phyloP scores from a whole-genome alignment of 2,329 filamentous ascomycete genomes.

The Pseudogymnoascus sp. region DNA sequence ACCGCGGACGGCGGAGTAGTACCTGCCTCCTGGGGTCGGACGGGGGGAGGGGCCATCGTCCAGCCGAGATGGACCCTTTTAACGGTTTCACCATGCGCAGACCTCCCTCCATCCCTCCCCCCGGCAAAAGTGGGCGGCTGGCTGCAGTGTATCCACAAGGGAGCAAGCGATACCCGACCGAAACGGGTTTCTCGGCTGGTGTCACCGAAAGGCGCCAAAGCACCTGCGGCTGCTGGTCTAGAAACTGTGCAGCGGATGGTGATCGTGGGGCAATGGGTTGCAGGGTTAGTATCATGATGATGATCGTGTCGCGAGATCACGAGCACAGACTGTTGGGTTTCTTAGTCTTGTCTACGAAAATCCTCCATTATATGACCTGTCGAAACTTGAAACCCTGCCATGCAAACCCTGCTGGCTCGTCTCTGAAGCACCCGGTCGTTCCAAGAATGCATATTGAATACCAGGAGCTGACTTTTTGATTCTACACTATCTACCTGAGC shows the following conservation, averaged over 20 bases:
- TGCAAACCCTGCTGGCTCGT: background rate
- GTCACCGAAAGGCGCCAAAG: conserved; percentile 1
- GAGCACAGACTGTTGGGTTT: background rate
- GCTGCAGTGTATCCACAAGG: conserved; percentile 7
- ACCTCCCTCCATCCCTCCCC: background rate
- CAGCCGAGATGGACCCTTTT: conserved; percentile 1
- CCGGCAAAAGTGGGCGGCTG: background rate
- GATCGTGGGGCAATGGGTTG: background rate
- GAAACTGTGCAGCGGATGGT: background rate
- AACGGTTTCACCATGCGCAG: background rate
- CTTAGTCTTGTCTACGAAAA: background rate
- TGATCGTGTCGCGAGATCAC: background rate
- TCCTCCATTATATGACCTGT: background rate
- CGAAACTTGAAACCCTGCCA: background rate
- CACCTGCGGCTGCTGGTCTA: background rate
- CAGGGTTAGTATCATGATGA: background rate
- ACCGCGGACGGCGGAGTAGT: background rate
- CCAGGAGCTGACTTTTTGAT: background rate
- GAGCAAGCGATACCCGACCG: conserved; percentile 4
- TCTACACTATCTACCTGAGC: background rate
- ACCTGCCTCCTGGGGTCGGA: background rate
- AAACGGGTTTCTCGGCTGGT: background rate
- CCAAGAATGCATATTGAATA: background rate
- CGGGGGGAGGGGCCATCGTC: background rate
- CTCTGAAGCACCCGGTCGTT: background rate